Base-by-base conservation (phyloP, 2,329 filamentous ascomycete species). In the Clarireedia monteithiana region DNA sequence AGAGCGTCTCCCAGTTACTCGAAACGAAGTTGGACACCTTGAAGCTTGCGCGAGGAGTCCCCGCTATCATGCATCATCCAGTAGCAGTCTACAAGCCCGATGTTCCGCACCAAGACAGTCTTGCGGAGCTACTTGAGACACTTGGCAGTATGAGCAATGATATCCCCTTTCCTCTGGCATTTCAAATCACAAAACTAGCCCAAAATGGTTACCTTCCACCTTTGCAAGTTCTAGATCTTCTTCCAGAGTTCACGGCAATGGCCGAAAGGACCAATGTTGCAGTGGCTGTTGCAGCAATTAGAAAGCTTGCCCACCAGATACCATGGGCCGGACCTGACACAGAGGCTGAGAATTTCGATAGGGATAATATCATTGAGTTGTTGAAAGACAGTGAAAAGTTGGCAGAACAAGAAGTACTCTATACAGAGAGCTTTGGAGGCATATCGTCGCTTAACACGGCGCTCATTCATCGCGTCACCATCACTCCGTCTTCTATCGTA, bases 151-250 rank as follows among this genome's bases (percentile, higher is more conserved):
- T 48, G 7, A 53, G 53, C 7, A 50, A 44, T 10, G 51, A n/a
- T 1, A 36, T 81, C 56, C 71, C 79, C 5, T 88, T 83, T 59
- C 66, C 70, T 0, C 64, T 84, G 1, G 72, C 81, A 5, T 87
- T 83, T 63, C 84, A 88, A 61, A 71, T 88, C 5, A 78, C 86
- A 50, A 77, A 76, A 15, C 70, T 91, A 5, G 81, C 83, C 0
- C 74, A 77, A 63, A 86, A 87, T 61, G 81, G 80, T 23, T 82
- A 79, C 54, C 72, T 90, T 1, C 72, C 81, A 12, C 85, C 86
- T 0, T 62, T 65, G 0, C 78, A 71, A 1, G 79, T 82, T 0
- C 48, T 73, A 0, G 59, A 66, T 1, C 64, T 89, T 5, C 60
- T 72, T 1, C 70, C 86, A 1, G 65, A 69, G 4, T 42, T 60